These are phyloP conservation scores for Urostyla sp. DNA, from an alignment of 73 alveolate genomes.

Conservation along the genomic window DNA sequence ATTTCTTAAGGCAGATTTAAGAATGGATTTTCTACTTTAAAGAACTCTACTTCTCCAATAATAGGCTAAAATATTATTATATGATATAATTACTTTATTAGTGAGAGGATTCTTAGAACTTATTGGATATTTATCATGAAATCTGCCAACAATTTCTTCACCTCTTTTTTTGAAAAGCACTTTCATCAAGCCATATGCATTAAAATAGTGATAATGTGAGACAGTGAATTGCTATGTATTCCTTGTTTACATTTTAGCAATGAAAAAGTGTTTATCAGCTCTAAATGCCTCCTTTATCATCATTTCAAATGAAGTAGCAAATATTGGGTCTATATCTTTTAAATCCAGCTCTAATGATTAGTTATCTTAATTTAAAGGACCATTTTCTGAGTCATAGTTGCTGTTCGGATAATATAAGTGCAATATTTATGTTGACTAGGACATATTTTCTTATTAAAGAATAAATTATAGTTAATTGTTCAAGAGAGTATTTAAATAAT, in stretches of 20 bases:
- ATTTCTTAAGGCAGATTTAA: constrained; percentile 8
- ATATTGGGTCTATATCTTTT: constrained; percentile 43
- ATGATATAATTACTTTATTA: constrained; percentile 16
- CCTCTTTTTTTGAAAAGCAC: constrained; percentile 23
- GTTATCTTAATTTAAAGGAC: too few species aligned
- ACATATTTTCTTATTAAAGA: too few species aligned
- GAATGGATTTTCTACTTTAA: constrained; percentile 23
- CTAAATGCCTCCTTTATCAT: constrained; percentile 59
- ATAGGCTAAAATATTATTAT: constrained; percentile 6
- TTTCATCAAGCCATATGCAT: constrained; percentile 44
- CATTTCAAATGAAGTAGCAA: constrained; percentile 47
- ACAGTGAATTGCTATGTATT: not conserved
- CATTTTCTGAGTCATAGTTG: too few species aligned
- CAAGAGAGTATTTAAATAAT: not conserved
- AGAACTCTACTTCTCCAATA: constrained; percentile 54
- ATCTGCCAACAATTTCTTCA: constrained; percentile 36
- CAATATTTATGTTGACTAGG: too few species aligned
- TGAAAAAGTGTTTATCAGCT: constrained; percentile 46
- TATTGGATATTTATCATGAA: constrained; percentile 27
- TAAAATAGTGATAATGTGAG: constrained; percentile 41
- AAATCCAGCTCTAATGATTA: too few species aligned
- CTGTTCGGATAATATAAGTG: not conserved
- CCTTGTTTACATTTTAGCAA: constrained; percentile 44
- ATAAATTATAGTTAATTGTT: not conserved
- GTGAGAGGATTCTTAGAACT: constrained; percentile 46